phyloP scores from a whole-genome alignment of 805 yeast species.

The Candida ipomoeae region DNA sequence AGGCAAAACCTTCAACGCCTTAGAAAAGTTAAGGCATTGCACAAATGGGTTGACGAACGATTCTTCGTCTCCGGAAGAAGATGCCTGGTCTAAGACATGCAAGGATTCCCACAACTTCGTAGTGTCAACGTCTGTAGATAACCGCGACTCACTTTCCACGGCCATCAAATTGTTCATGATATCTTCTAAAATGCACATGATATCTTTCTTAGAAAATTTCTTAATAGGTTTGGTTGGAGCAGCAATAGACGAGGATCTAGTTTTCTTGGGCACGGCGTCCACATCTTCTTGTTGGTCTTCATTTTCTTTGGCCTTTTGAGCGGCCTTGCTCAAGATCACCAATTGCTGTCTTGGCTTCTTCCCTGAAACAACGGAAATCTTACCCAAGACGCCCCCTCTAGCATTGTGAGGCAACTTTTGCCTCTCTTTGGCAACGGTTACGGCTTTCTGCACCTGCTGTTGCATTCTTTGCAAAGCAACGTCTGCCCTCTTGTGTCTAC shows the following conservation, averaged over 20 bases:
- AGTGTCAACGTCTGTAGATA: slow-evolving; percentile 32
- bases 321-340: slow-evolving; percentile 54
- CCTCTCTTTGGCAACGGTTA: slow-evolving; percentile 88
- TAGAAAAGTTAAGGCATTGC: slow-evolving; percentile 75
- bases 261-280: slow-evolving; percentile 19
- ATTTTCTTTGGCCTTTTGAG: slow-evolving; percentile 34
- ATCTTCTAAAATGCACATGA: slow-evolving; percentile 68
- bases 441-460: slow-evolving; percentile 95
- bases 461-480: slow-evolving; percentile 96
- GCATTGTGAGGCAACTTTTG: slow-evolving; percentile 62
- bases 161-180: slow-evolving; percentile 73
- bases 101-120: slow-evolving; percentile 69
- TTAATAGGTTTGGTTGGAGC: slow-evolving; percentile 30
- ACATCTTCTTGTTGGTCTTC: slow-evolving; percentile 20
- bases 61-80: slow-evolving; percentile 46
- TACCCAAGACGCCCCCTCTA: slow-evolving; percentile 86
- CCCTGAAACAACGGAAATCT: slow-evolving; percentile 71
- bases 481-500: slow-evolving; percentile 78
- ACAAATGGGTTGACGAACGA: slow-evolving; percentile 71
- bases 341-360: slow-evolving; percentile 86
- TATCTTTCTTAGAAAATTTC: slow-evolving; percentile 38
- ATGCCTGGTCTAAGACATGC: slow-evolving; percentile 61
- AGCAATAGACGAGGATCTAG: slow-evolving; percentile 28
- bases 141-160: slow-evolving; percentile 60
- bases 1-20: slow-evolving; percentile 84